phyloP scores from a whole-genome alignment of 257 asterid species.

The Petunia axillaris region DNA sequence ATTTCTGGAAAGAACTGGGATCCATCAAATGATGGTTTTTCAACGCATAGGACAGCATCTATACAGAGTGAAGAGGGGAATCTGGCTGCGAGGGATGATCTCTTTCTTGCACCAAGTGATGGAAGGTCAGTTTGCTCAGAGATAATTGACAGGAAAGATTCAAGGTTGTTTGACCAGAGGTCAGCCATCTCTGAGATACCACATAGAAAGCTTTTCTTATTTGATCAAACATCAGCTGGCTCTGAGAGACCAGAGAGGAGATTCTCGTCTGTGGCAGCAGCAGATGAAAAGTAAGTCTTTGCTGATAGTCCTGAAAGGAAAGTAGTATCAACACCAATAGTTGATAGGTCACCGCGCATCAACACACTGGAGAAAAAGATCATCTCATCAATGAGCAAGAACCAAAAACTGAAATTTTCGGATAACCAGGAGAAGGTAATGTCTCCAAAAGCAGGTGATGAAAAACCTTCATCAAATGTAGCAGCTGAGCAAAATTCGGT shows the following conservation, averaged over 20 bases:
- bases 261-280: constrained; percentile 6
- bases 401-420: constrained; percentile 27
- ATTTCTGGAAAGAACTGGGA: constrained; percentile 54
- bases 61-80: constrained; percentile 43
- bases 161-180: constrained; percentile 27
- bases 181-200: constrained; percentile 50
- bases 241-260: constrained; percentile 43
- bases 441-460: constrained; percentile 39
- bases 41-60: constrained; percentile 40
- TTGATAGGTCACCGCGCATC: constrained; percentile 26
- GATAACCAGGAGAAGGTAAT: constrained; percentile 36
- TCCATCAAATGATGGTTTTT: constrained; percentile 30
- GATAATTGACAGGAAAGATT: constrained; percentile 28
- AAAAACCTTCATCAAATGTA: constrained; percentile 30
- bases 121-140: constrained; percentile 55
- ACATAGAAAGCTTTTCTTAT: constrained; percentile 32
- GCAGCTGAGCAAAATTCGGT: constrained; percentile 26
- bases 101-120: constrained; percentile 59
- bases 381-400: constrained; percentile 15
- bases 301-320: constrained; percentile 26
- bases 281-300: constrained; percentile 16
- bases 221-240: constrained; percentile 31
- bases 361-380: constrained; percentile 30
- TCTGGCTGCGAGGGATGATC: constrained; percentile 69
- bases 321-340: constrained; percentile 3